Evolutionary conservation across 2,329 filamentous ascomycete species (phyloP).

Genomic region (Ascochyta pisi): DNA sequence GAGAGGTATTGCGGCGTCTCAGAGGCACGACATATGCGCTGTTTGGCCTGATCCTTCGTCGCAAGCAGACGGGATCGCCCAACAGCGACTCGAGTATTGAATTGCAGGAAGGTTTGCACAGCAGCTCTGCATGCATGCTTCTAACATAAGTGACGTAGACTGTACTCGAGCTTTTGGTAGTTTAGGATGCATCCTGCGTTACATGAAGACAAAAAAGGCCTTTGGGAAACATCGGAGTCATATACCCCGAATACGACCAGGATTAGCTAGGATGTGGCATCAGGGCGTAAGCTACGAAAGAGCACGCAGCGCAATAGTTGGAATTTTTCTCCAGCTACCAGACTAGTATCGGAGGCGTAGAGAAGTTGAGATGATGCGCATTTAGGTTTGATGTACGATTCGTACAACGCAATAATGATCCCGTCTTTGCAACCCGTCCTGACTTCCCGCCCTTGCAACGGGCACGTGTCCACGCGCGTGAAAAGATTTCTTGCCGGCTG

Average conservation of each 20-base stretch:
- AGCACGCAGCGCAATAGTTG: neutral
- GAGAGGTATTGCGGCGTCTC: neutral
- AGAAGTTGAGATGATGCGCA: neutral
- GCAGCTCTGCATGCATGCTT: neutral
- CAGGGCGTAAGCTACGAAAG: neutral
- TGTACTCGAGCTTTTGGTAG: no score
- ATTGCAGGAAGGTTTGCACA: neutral
- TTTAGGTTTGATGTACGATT: conserved; percentile 4
- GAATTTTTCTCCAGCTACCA: neutral
- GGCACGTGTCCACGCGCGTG: neutral
- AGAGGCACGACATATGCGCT: neutral
- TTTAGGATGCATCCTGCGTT: no score
- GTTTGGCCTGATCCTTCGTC: neutral
- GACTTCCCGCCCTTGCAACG: neutral
- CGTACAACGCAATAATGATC: conserved; percentile 2
- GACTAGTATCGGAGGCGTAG: neutral
- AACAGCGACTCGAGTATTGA: neutral
- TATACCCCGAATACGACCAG: neutral
- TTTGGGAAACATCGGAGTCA: neutral
- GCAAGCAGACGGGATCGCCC: neutral
- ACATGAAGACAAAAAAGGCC: neutral
- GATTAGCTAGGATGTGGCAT: neutral
- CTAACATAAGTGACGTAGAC: no score
- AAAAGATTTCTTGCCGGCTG: neutral
- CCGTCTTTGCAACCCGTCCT: neutral